Percentiles rank a stretch among this genome's conserved stretches.
Conservation (phyloP, 805 yeast species). For the Metschnikowia vanudenii region DNA sequence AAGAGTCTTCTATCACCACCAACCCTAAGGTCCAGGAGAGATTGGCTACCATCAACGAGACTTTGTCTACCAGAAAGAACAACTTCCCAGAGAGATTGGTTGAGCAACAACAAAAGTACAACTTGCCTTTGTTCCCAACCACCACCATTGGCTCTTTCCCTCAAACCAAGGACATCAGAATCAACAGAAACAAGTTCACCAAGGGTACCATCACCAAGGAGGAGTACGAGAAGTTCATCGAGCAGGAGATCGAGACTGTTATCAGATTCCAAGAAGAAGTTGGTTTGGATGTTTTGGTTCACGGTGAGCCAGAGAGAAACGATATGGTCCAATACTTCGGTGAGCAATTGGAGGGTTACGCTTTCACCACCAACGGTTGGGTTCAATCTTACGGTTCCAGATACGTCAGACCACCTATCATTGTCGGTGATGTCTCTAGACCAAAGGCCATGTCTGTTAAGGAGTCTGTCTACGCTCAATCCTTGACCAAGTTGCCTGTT, state of each 20-base stretch:
- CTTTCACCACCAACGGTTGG: conserved; percentile 99
- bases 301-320: conserved; percentile 99
- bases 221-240: conserved; percentile 94
- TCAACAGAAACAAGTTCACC: conserved; percentile 96
- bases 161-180: conserved; percentile 98
- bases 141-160: conserved; percentile 99
- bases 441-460: conserved; percentile 98
- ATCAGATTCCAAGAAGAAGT: conserved; percentile 99
- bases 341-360: conserved; percentile 97
- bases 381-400: conserved; percentile 99
- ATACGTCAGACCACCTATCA: conserved; percentile 99
- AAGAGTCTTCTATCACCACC: conserved; percentile 84
- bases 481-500: conserved; percentile 91
- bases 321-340: conserved; percentile 99
- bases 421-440: conserved; percentile 99
- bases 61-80: conserved; percentile 78
- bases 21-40: conserved; percentile 87
- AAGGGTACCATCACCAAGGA: conserved; percentile 95
- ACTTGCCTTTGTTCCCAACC: conserved; percentile 98
- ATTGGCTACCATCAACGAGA: conserved; percentile 71
- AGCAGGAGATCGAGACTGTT: conserved; percentile 92
- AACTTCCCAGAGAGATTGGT: conserved; percentile 85
- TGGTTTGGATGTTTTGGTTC: conserved; percentile 96
- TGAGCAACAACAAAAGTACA: conserved; percentile 82
- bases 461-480: conserved; percentile 99